Percentiles rank a stretch among this genome's conserved stretches.
These are phyloP conservation scores for Crithidia acanthocephali DNA, from an alignment of 208 protist species.

Conservation along the genomic window DNA sequence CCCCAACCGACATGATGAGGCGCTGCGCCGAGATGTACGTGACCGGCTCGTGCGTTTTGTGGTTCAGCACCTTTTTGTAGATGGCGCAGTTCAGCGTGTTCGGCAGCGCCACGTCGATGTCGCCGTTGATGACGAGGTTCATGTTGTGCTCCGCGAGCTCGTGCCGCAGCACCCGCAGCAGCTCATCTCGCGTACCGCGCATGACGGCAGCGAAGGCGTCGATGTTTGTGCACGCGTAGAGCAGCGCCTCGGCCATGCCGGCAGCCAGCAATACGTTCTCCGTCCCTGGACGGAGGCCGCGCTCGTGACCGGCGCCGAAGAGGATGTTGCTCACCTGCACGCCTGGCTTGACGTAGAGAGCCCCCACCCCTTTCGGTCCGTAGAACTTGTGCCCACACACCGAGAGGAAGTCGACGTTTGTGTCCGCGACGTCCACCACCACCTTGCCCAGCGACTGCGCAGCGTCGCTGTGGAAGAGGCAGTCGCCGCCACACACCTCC, in stretches of 20 bases:
- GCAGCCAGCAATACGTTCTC: conserved; percentile 83
- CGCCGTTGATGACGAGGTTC: conserved; percentile 77
- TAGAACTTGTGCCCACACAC: conserved; percentile 99
- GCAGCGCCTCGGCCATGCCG: conserved; percentile 80
- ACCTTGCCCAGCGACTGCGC: conserved; percentile 98
- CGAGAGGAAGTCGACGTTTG: conserved; percentile 95
- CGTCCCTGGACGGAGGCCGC: conserved; percentile 80
- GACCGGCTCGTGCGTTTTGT: conserved; percentile 24
- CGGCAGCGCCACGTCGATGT: conserved; percentile 51
- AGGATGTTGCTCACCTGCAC: conserved; percentile 67
- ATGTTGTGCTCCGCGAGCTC: conserved; percentile 66
- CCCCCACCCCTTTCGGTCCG: conserved; percentile 94
- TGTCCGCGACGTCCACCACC: conserved; percentile 91
- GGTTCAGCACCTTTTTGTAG: conserved; percentile 53
- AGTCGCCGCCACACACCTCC: conserved; percentile 57
- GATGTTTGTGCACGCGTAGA: conserved; percentile 47
- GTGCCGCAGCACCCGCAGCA: conserved; percentile 49
- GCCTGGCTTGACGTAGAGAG: conserved; percentile 72
- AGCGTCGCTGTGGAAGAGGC: conserved; percentile 94
- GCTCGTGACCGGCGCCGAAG: conserved; percentile 85
- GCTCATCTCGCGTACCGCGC: conserved; percentile 64
- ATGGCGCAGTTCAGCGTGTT: conserved; percentile 90
- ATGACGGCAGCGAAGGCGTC: conserved; percentile 44
- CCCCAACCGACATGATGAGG: conserved; percentile 62
- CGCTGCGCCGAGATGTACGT: conserved; percentile 80